A percentile compares a stretch with the other conserved stretches of the same genome.
Evolutionary conservation across 2,329 filamentous ascomycete species (phyloP).

Genomic region (Exophiala lecanii-corni): DNA sequence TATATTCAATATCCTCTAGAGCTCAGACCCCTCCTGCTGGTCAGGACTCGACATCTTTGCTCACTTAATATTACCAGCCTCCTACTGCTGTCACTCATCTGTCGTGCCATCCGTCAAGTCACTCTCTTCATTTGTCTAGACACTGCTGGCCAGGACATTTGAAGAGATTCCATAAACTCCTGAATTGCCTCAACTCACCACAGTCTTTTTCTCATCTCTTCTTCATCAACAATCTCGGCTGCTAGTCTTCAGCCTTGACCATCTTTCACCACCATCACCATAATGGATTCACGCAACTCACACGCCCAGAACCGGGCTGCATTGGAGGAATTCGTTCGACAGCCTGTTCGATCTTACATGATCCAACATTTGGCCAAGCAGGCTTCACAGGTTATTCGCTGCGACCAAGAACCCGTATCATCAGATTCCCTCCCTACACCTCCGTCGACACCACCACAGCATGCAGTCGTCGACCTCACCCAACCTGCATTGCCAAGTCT

Average conservation of each 20-base stretch:
- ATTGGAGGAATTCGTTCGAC: constrained; percentile 44
- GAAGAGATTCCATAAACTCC: constrained; percentile 14
- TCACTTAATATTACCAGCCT: constrained; percentile 16
- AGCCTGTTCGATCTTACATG: constrained; percentile 46
- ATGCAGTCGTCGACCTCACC: constrained; percentile 31
- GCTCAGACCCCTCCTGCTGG: constrained; percentile 21
- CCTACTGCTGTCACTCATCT: constrained; percentile 17
- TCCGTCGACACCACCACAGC: constrained; percentile 54
- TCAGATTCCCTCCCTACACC: constrained; percentile 54
- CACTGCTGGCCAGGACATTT: constrained; percentile 4
- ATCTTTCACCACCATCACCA: constrained; percentile 3
- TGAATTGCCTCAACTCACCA: constrained; percentile 14
- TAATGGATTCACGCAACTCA: constrained; percentile 23
- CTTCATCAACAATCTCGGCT: constrained; percentile 1
- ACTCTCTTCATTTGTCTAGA: constrained; percentile 10
- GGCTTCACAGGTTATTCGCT: constrained; percentile 46
- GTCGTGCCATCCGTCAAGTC: constrained; percentile 16
- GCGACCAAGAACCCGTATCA: constrained; percentile 42
- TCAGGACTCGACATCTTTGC: constrained; percentile 15
- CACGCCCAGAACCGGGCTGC: constrained; percentile 38
- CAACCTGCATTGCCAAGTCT: constrained; percentile 64
- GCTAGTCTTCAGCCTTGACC: neutral
- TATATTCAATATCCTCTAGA: constrained; percentile 13
- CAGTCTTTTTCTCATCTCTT: constrained; percentile 7
- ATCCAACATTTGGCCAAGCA: constrained; percentile 44